Evolutionary conservation across 345 rosid species (phyloP), one percentile per base, ranked within the genome.

Genomic region (Microthlaspi erraticum): DNA sequence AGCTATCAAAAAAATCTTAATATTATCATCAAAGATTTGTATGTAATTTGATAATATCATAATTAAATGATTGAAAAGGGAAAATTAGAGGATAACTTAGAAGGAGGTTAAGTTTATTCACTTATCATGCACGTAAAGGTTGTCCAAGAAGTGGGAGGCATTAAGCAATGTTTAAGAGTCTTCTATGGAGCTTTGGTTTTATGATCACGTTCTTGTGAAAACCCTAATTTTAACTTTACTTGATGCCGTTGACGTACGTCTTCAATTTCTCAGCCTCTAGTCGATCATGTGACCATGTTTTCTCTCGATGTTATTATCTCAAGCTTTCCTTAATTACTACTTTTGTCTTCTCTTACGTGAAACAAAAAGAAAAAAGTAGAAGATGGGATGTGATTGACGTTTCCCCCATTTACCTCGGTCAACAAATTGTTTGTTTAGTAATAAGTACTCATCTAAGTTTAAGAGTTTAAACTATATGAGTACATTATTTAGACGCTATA

Each of bases 71-170:
- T 18, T 10, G 1, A 58, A 67, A 46, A 41, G 16, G 38, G 33
- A 44, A 62, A 63, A n/a, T 23, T n/a, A 56, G n/a, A 17, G 39
- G 66, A 50, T 69, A 67, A 73, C 63, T 48, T 59, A 42, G 64
- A 53, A 39, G 41, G 36, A 36, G 64, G 78, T 68, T 68, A 75
- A 50, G 69, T 50, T 60, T n/a, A 74, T 78, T 87, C 83, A 79
- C 88, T 87, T 87, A 68, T 73, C 81, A 83, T 77, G 76, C 82
- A 85, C 80, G 85, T 80, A 81, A 84, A 79, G 83, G 59, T 65
- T 84, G 86, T 83, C 84, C 68, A 83, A 43, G 48, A 62, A 78
- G 55, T 51, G 49, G 81, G 78, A 70, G 82, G 81, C 90, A 82
- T 51, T 71, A 86, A 80, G 83, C 84, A 86, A 78, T 58, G 76